Percentiles rank a stretch among this genome's conserved stretches.
Evolutionary conservation across 805 yeast genomes (phyloP).

Genomic region (Tetrapisispora namnaoensis): DNA sequence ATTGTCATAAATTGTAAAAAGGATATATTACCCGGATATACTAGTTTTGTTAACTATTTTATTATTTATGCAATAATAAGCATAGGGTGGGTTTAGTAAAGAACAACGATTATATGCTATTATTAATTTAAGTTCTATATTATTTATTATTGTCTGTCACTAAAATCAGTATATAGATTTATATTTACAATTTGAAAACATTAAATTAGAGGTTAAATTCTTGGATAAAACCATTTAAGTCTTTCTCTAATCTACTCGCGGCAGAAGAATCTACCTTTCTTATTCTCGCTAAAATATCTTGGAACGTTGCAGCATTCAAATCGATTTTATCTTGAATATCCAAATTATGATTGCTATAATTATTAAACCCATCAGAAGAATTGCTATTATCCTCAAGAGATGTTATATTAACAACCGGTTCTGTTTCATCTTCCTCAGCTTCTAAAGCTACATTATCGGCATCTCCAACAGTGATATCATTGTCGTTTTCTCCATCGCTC

Average conservation of each 20-base stretch:
- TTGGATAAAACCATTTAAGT: constrained; percentile 20
- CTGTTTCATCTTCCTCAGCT: constrained; percentile 26
- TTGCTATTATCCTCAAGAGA: constrained; percentile 13
- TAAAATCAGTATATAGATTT: too few species aligned
- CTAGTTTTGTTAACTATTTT: too few species aligned
- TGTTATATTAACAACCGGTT: constrained; percentile 19
- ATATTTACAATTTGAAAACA: not conserved
- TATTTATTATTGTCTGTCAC: too few species aligned
- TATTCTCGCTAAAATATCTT: constrained; percentile 23
- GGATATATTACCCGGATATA: not conserved
- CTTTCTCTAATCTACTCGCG: constrained; percentile 14
- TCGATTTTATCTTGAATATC: constrained; percentile 16
- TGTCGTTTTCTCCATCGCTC: constrained; percentile 18
- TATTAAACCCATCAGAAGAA: constrained; percentile 16
- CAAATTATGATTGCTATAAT: constrained; percentile 2
- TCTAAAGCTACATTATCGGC: constrained; percentile 24
- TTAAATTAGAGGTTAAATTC: constrained; percentile 13
- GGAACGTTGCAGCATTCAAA: constrained; percentile 21
- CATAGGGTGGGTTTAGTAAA: too few species aligned
- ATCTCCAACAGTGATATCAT: constrained; percentile 26
- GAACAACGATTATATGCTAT: not conserved
- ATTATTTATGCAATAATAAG: too few species aligned
- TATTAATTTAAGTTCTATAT: not conserved
- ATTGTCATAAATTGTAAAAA: too few species aligned
- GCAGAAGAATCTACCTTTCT: constrained; percentile 17